Base-by-base conservation (phyloP, 2,329 filamentous ascomycete genomes). In the Bipolaris bicolor region DNA sequence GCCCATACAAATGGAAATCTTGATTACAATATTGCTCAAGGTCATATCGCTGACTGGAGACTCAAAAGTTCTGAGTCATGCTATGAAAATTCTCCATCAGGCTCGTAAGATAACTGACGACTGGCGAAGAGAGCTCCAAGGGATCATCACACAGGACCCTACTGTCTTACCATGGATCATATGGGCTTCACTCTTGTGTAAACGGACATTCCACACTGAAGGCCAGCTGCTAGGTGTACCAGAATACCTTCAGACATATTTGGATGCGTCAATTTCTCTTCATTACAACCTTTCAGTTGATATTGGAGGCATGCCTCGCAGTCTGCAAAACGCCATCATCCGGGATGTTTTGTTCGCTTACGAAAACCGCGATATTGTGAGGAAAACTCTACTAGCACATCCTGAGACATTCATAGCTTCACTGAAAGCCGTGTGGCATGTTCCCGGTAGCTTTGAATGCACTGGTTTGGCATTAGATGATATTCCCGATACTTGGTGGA, bases 161-260 rank as follows among this genome's bases (percentile, higher is more conserved):
- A 71, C 75, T 16, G 77, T 76, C 24, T 72, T 74, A 5, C 77
- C 65, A 0, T 86, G 84, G 58, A 79, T 79, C 0, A 77, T 89
- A 0, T 82, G 81, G 72, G 81, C 86, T 0, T 81, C 86, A 0
- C 58, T 90, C 0, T 73, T 89, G 0, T 88, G 86, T 49, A 76
- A 80, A 22, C 74, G 78, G 2, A 84, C 82, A 0, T 82, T 82
- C 52, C 68, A 74, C 43, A n/a, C 63, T 3, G 36, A 57, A 56
- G 13, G 26, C 29, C 29, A 49, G 10, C 4, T 22, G n/a, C 29
- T 46, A 13, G 4, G n/a, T 7, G n/a, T 39, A 24, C 7, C 57
- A 77, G 18, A 33, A 45, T 2, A 55, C 13, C 24, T 62, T 26
- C 52, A 43, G 5, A 31, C 40, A 10, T 81, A 80, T 46, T 63